Evolutionary conservation across 768 basidiomycete genomes (phyloP).

Genomic region (Lactarius hengduanensis): DNA sequence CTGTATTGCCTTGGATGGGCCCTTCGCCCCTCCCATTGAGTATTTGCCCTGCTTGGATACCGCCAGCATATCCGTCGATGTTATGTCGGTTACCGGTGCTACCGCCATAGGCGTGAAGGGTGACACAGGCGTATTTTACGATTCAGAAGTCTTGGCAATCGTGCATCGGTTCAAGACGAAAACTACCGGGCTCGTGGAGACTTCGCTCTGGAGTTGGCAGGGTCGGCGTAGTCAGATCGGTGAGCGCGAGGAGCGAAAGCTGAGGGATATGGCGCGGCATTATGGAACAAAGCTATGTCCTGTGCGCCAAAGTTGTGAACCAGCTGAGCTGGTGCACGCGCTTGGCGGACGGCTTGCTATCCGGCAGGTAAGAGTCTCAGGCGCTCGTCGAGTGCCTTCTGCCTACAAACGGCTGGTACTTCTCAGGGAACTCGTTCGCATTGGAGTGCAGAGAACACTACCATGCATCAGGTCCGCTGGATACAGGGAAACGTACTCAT

Average conservation of each 20-base stretch:
- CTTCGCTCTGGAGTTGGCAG: slow-evolving; percentile 75
- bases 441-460: slow-evolving; percentile 78
- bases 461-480: slow-evolving; percentile 73
- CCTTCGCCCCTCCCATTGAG: slow-evolving; percentile 38
- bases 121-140: slow-evolving; percentile 62
- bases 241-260: slow-evolving; percentile 62
- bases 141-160: slow-evolving; percentile 65
- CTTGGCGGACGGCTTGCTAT: slow-evolving; percentile 72
- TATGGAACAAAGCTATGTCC: slow-evolving; percentile 55
- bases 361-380: slow-evolving; percentile 58
- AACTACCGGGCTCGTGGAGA: slow-evolving; percentile 62
- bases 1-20: slow-evolving; percentile 44
- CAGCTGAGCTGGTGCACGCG: slow-evolving; percentile 55
- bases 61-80: slow-evolving; percentile 70
- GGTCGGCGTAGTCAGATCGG: slow-evolving; percentile 54
- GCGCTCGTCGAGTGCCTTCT: slow-evolving; percentile 2
- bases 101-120: slow-evolving; percentile 46
- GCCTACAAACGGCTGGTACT: background rate
- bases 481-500: slow-evolving; percentile 51
- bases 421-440: slow-evolving; percentile 64
- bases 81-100: slow-evolving; percentile 56
- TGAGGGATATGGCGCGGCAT: slow-evolving; percentile 67
- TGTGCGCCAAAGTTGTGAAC: slow-evolving; percentile 63
- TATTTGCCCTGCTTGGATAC: slow-evolving; percentile 38
- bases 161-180: slow-evolving; percentile 68